A percentile compares a stretch with the other conserved stretches of the same genome.
These are phyloP conservation scores for Aspergillus sclerotiicarbonarius DNA, from an alignment of 495 filamentous ascomycete species.

Conservation along the genomic window DNA sequence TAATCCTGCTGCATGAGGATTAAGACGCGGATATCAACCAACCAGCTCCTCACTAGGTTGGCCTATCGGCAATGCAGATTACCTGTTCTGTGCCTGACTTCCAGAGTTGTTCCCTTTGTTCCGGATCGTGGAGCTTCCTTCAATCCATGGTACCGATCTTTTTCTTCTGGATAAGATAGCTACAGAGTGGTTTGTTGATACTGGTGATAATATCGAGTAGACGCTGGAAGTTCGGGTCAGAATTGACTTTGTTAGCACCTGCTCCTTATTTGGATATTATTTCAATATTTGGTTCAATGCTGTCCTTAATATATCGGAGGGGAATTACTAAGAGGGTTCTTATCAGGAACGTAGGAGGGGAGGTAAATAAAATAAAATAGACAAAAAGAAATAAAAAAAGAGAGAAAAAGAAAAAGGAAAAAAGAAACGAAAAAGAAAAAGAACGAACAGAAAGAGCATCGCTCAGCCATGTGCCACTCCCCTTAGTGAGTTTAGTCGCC, in stretches of 20 bases:
- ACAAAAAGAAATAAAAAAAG: conserved; percentile 3
- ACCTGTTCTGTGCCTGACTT: no score
- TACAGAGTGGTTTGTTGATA: no score
- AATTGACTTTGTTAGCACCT: no score
- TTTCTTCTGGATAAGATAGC: no score
- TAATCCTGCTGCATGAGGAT: not conserved
- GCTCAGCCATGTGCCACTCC: conserved; percentile 6
- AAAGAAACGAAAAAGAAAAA: not conserved
- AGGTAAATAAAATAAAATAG: conserved; percentile 4
- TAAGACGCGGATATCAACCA: not conserved
- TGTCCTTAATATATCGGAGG: not conserved
- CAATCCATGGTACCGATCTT: no score
- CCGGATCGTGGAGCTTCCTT: no score
- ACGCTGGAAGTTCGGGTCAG: no score
- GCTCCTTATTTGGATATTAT: no score
- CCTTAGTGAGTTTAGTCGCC: not conserved
- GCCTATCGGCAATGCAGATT: not conserved
- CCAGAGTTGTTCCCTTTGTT: no score
- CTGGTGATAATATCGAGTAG: no score
- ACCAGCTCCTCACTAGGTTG: not conserved
- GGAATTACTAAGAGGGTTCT: not conserved
- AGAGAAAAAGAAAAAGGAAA: conserved; percentile 1
- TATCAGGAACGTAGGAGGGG: not conserved
- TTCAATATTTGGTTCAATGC: no score
- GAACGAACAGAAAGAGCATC: not conserved